phyloP scores from a whole-genome alignment of 2,329 filamentous ascomycete genomes.

The Cryphonectria radicalis region DNA sequence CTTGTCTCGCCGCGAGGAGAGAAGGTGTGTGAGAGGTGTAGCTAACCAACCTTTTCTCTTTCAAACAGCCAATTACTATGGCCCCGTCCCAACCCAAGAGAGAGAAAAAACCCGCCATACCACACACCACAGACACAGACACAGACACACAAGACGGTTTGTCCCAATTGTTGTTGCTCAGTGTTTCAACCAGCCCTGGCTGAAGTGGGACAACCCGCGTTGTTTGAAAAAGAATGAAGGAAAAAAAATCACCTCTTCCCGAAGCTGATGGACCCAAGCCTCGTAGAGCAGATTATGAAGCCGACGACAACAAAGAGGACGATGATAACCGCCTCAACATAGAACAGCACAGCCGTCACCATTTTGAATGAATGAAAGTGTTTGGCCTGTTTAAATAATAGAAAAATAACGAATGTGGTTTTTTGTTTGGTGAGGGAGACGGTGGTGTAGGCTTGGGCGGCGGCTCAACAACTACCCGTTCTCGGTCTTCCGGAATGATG shows the following conservation, averaged over 20 bases:
- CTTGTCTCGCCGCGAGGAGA: not conserved
- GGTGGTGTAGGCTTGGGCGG: not conserved
- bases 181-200: not conserved
- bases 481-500: not conserved
- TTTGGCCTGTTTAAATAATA: not conserved
- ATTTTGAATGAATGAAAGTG: constrained; percentile 17
- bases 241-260: constrained; percentile 15
- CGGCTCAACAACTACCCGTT: not conserved
- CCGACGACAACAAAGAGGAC: constrained; percentile 12
- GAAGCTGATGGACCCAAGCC: constrained; percentile 24
- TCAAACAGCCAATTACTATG: not conserved
- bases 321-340: constrained; percentile 21
- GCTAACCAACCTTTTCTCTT: not conserved
- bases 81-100: not conserved
- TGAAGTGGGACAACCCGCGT: not conserved
- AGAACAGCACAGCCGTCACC: constrained; percentile 22
- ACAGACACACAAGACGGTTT: not conserved
- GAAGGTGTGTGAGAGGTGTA: not conserved
- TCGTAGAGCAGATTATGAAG: constrained; percentile 17
- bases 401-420: not conserved
- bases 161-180: not conserved
- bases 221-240: not conserved
- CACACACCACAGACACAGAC: not conserved
- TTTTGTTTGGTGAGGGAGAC: not conserved
- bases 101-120: not conserved